A percentile compares a stretch with the other conserved stretches of the same genome.
Evolutionary conservation across 768 basidiomycete genomes (phyloP).

Genomic region (Mycena metata): DNA sequence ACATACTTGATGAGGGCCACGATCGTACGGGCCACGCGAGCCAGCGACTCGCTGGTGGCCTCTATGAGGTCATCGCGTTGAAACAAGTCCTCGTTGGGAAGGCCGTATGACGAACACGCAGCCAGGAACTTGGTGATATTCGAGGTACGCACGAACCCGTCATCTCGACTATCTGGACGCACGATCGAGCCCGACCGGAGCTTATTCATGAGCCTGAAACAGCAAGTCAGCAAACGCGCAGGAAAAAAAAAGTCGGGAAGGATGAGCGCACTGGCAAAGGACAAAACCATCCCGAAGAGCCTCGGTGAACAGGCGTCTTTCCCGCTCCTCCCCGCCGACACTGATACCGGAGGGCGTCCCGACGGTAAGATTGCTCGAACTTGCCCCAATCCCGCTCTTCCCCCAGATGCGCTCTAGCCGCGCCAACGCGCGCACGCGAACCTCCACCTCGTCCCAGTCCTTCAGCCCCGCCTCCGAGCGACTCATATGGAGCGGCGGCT

Average conservation of each 20-base stretch:
- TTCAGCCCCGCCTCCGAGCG: conserved; percentile 62
- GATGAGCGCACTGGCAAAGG: conserved; percentile 84
- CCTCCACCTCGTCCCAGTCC: conserved; percentile 85
- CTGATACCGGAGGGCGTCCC: conserved; percentile 54
- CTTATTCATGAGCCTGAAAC: conserved; percentile 81
- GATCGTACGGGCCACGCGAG: conserved; percentile 82
- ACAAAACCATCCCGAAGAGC: conserved; percentile 88
- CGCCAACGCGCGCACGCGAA: conserved; percentile 68
- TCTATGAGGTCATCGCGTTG: conserved; percentile 77
- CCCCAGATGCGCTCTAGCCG: conserved; percentile 85
- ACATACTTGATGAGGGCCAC: conserved; percentile 74
- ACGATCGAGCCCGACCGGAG: conserved; percentile 72
- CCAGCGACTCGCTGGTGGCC: conserved; percentile 69
- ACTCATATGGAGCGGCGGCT: conserved; percentile 69
- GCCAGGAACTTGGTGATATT: conserved; percentile 87
- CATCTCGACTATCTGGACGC: conserved; percentile 75
- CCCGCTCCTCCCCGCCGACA: conserved; percentile 78
- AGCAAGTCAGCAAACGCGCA: conserved; percentile 33
- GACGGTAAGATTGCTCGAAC: conserved; percentile 57
- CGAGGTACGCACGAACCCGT: conserved; percentile 72
- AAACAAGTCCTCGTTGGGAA: conserved; percentile 75
- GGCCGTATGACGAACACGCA: conserved; percentile 76
- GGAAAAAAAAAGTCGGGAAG: conserved; percentile 36
- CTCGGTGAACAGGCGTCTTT: conserved; percentile 79
- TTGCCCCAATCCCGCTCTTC: conserved; percentile 64